Evolutionary conservation across 2,329 filamentous ascomycete genomes (phyloP).

Genomic region (Penicillium paneum): DNA sequence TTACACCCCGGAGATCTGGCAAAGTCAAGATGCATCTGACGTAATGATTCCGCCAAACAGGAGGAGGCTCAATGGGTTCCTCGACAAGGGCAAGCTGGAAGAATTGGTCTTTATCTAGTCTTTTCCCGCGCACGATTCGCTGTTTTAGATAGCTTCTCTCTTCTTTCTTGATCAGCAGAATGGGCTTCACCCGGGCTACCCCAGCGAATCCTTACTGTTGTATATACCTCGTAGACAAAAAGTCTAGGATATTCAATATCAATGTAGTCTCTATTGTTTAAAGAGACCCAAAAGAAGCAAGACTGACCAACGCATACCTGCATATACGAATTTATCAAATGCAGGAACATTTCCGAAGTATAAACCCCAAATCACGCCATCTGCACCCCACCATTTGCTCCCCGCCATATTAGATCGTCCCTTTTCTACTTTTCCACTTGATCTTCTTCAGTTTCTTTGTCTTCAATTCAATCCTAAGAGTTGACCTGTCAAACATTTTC

Average conservation of each 20-base stretch:
- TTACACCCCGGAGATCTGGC: not conserved
- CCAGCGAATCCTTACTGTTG: not conserved
- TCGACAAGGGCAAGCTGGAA: not conserved
- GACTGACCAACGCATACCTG: too few species aligned
- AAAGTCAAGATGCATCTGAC: not conserved
- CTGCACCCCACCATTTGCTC: not conserved
- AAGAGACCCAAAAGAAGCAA: too few species aligned
- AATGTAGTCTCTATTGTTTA: not conserved
- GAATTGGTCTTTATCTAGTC: not conserved
- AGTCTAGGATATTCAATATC: too few species aligned
- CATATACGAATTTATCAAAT: not conserved
- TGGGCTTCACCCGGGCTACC: too few species aligned
- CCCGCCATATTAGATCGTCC: not conserved
- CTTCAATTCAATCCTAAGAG: not conserved
- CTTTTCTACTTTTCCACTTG: not conserved
- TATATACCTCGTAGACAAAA: too few species aligned
- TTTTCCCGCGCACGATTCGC: too few species aligned
- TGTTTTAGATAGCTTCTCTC: too few species aligned
- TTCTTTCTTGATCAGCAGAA: too few species aligned
- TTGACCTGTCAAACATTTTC: not conserved
- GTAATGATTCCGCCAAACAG: not conserved
- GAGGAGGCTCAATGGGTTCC: not conserved
- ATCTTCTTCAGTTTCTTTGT: not conserved
- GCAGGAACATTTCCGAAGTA: not conserved
- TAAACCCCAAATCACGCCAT: not conserved